Evolutionary conservation across 1,284 basidiomycete species (phyloP), one percentile per base, ranked within the genome.

Genomic region (Pyrrhoderma lamaoense): DNA sequence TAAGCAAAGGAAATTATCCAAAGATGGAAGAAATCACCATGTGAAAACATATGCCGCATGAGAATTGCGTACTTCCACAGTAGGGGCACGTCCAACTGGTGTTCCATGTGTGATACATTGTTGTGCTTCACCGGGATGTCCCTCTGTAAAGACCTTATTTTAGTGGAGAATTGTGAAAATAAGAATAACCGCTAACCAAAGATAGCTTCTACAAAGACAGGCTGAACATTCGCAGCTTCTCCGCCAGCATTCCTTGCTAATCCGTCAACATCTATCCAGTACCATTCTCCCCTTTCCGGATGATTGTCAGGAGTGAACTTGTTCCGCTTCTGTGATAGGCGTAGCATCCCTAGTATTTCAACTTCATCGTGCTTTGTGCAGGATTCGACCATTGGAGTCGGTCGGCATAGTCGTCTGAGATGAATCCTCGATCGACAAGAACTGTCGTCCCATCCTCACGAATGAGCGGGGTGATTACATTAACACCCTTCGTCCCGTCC

Each of bases 1-100:
- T 16, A 46, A 44, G 11, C 27, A 31, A 44, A 42, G 54, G 16
- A 36, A 16, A 47, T 49, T 22, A 36, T 22, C 19, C 35, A 22
- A 27, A 18, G 21, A 45, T 39, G 23, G 23, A 23, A 22, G 8
- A 18, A 23, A 74, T 45, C 61, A 93, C 95, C 95, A 99, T 9
- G 95, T 99, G 16, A 88, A 79, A 4, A 95, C 91, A 66, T 99
- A 99, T 4, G 93, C 94, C 8, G 92, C 77, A 71, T 99, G 95
- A 51, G 93, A 84, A 67, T 99, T 99, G 39, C 96, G 77, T 46
- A 99, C 70, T 63, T 98, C 92, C 40, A 98, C 85, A 3, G 81
- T 80, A 1, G 93, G 80, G 21, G 85, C 70, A 48, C 93, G 79
- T 23, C 96, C 95, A 37, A 99, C 73, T 1, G 95, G 96, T 38